phyloP scores from a whole-genome alignment of 2,329 filamentous ascomycete species.

The Talaromyces islandicus region DNA sequence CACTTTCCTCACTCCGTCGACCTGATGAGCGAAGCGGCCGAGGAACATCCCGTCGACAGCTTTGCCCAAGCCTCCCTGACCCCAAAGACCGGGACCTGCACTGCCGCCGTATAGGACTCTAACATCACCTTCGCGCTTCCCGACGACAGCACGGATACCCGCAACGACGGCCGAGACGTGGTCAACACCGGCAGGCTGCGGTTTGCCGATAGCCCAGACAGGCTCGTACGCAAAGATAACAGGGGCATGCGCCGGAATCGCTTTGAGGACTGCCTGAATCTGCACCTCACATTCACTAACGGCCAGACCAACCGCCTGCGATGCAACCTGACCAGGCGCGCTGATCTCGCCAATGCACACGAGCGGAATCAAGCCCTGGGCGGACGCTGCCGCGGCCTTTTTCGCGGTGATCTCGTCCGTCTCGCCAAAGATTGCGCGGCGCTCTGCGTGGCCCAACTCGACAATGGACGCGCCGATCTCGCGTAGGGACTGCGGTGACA shows the following conservation, averaged over 20 bases:
- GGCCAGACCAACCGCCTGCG: slow-evolving; percentile 49
- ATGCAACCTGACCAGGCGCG: slow-evolving; percentile 40
- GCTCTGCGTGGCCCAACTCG: slow-evolving; percentile 76
- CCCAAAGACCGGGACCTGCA: slow-evolving; percentile 71
- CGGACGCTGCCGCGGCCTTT: slow-evolving; percentile 63
- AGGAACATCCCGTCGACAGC: slow-evolving; percentile 76
- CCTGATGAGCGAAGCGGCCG: slow-evolving; percentile 74
- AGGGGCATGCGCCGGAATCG: slow-evolving; percentile 57
- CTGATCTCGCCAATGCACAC: slow-evolving; percentile 74
- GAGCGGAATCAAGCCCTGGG: slow-evolving; percentile 68
- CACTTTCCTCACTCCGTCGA: slow-evolving; percentile 64
- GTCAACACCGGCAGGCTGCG: slow-evolving; percentile 62
- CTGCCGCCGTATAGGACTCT: slow-evolving; percentile 78
- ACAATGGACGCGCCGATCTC: slow-evolving; percentile 67
- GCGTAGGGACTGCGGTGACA: slow-evolving; percentile 62
- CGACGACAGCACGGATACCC: slow-evolving; percentile 52
- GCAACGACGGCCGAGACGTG: slow-evolving; percentile 67
- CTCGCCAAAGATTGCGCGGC: slow-evolving; percentile 66
- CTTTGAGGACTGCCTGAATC: slow-evolving; percentile 57
- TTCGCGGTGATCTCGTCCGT: slow-evolving; percentile 61
- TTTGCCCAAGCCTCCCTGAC: slow-evolving; percentile 48
- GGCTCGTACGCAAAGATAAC: slow-evolving; percentile 81
- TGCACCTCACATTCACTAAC: slow-evolving; percentile 62
- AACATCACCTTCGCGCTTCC: slow-evolving; percentile 51
- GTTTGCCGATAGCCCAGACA: slow-evolving; percentile 80